A percentile compares a stretch with the other conserved stretches of the same genome.
phyloP scores from a whole-genome alignment of 1,284 basidiomycete genomes.

The Wolfiporia cocos region DNA sequence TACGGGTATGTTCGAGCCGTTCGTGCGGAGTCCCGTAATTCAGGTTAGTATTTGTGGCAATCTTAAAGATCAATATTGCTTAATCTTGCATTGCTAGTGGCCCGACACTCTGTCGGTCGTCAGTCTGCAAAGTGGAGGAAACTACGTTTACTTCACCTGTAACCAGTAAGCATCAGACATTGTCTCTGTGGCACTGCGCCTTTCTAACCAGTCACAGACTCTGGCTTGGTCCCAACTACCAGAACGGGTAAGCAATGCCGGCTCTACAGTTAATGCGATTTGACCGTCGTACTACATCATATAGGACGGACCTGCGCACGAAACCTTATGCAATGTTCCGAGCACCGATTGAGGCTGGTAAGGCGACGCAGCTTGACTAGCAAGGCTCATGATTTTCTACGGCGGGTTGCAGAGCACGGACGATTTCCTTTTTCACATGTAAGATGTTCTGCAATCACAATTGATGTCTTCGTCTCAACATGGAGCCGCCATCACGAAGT shows the following conservation, averaged over 20 bases:
- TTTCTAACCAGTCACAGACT: slow-evolving; percentile 10
- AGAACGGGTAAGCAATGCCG: slow-evolving; percentile 16
- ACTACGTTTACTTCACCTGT: slow-evolving; percentile 14
- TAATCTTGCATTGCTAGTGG: slow-evolving; percentile 8
- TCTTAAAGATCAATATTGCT: too few species aligned
- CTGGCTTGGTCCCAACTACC: slow-evolving; percentile 19
- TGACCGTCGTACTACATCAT: too few species aligned
- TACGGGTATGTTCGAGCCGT: slow-evolving; percentile 20
- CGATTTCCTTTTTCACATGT: too few species aligned
- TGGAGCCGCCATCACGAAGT: too few species aligned
- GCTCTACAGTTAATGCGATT: too few species aligned
- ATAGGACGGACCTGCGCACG: slow-evolving; percentile 11
- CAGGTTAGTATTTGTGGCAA: slow-evolving; percentile 17
- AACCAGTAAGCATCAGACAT: slow-evolving; percentile 18
- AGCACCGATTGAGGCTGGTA: slow-evolving; percentile 7
- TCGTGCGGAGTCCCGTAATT: slow-evolving; percentile 23
- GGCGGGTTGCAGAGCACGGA: too few species aligned
- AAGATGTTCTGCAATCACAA: too few species aligned
- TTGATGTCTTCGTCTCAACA: too few species aligned
- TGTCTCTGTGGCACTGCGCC: background rate
- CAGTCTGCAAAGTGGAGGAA: slow-evolving; percentile 10
- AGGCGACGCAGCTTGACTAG: slow-evolving; percentile 8
- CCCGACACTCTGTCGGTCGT: slow-evolving; percentile 15
- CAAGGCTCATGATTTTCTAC: background rate
- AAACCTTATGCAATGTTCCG: slow-evolving; percentile 10